phyloP scores from a whole-genome alignment of 2,329 filamentous ascomycete species.

The Aspergillus persii region DNA sequence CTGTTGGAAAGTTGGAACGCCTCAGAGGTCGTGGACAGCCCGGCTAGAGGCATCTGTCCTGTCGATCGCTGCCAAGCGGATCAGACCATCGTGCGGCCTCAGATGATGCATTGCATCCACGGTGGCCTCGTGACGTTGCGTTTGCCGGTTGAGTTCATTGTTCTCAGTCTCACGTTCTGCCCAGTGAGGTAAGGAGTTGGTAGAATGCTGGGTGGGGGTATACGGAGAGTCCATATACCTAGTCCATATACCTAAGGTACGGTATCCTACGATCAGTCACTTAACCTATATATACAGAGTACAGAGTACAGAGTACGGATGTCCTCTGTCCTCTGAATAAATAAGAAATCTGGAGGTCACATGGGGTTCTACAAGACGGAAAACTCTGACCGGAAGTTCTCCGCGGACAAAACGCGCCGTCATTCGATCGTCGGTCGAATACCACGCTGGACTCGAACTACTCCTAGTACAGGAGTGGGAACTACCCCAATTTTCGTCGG shows the following conservation, averaged over 20 bases:
- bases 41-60: neutral
- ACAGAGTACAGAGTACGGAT: too few relatives aligned
- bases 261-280: too few relatives aligned
- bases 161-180: neutral
- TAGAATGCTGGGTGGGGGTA: too few relatives aligned
- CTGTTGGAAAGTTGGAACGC: too few relatives aligned
- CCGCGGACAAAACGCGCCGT: conserved; percentile 4
- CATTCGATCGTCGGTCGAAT: conserved; percentile 1
- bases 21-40: neutral
- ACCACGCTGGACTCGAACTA: neutral
- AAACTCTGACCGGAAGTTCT: conserved; percentile 10
- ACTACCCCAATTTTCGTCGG: neutral
- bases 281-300: too few relatives aligned
- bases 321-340: too few relatives aligned
- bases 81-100: conserved; percentile 7
- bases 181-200: neutral
- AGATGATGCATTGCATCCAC: neutral
- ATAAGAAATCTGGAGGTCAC: too few relatives aligned
- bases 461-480: too few relatives aligned
- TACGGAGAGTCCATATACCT: too few relatives aligned
- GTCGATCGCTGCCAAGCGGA: neutral
- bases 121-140: conserved; percentile 11
- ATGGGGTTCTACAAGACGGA: neutral
- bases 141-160: neutral
- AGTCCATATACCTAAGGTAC: too few relatives aligned